Evolutionary conservation across 2,329 filamentous ascomycete genomes (phyloP), one percentile per base, ranked within the genome.

Genomic region (Clonostachys solani): DNA sequence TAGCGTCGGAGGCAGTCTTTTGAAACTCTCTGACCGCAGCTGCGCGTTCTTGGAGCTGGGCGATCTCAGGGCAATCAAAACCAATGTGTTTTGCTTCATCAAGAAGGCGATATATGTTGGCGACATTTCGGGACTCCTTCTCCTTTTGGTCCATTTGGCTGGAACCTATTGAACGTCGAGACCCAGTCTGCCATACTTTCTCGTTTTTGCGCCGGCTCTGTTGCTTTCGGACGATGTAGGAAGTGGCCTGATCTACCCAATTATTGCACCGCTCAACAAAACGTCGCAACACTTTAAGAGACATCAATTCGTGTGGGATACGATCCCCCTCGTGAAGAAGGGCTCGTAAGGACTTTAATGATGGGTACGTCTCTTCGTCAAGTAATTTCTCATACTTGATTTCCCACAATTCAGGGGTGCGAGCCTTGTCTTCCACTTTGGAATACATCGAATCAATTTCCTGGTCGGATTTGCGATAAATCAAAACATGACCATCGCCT

Each of bases 181-280:
- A 81, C 47, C 84, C 80, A 58, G 82, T 86, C 54, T 90, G 87
- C 83, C 87, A 94, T 41, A 81, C 81, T 61, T 90, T 94, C 60
- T 96, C 92, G 65, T 87, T 95, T 69, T 97, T 97, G 51, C 92
- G 89, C 52, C 94, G 87, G 61, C 95, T 95, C 68, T 96, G 92
- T 71, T 96, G 92, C 72, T 99, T 99, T 57, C 94, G 88, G 49
- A 94, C 92, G 60, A 92, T 96, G 73, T 95, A 99, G 62, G 88
- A 92, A 60, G 89, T 94, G 54, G 94, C 94, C 70, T 97, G 92
- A 60, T 97, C 94, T 52, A 96, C 90, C 88, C 95, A 96, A 63
- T 95, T 91, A 66, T 96, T 95, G 73, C 94, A 97, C 60, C 89
- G 86, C 57, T 96, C 91, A 64, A 99, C 94, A 71, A 95, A 99